A percentile compares a stretch with the other conserved stretches of the same genome.
phyloP scores from a whole-genome alignment of 2,329 filamentous ascomycete species.

The Penicillium sp. region DNA sequence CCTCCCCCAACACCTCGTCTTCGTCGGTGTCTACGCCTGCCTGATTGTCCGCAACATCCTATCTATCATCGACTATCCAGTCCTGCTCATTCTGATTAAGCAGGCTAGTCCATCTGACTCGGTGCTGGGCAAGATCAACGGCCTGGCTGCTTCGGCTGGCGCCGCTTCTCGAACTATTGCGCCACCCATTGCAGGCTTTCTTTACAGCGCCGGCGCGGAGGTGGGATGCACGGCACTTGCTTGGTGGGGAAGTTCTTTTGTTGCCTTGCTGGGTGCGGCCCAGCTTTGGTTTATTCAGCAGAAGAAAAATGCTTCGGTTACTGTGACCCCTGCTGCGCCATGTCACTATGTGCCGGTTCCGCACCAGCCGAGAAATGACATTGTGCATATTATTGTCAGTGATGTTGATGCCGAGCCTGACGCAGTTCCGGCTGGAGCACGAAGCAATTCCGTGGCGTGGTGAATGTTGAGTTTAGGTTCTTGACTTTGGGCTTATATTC shows the following conservation, averaged over 20 bases:
- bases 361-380: conserved; percentile 24
- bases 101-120: conserved; percentile 66
- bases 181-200: conserved; percentile 66
- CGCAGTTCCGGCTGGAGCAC: background rate
- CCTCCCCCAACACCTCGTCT: conserved; percentile 56
- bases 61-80: conserved; percentile 68
- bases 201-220: conserved; percentile 64
- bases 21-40: conserved; percentile 66
- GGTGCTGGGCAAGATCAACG: conserved; percentile 70
- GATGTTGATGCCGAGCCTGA: conserved; percentile 18
- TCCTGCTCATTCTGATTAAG: conserved; percentile 71
- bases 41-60: conserved; percentile 67
- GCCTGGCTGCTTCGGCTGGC: conserved; percentile 70
- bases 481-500: too few relatives aligned
- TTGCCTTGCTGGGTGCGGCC: conserved; percentile 58
- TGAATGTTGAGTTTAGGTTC: background rate
- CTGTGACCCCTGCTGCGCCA: conserved; percentile 38
- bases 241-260: conserved; percentile 62
- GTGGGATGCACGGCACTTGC: conserved; percentile 62
- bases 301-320: conserved; percentile 47
- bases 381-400: conserved; percentile 35
- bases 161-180: conserved; percentile 70
- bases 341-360: conserved; percentile 28
- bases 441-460: background rate
- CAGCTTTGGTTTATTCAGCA: conserved; percentile 60